A percentile compares a stretch with the other conserved stretches of the same genome.
Evolutionary conservation across 1,284 basidiomycete species (phyloP).

Genomic region (Pisolithus thermaeus): DNA sequence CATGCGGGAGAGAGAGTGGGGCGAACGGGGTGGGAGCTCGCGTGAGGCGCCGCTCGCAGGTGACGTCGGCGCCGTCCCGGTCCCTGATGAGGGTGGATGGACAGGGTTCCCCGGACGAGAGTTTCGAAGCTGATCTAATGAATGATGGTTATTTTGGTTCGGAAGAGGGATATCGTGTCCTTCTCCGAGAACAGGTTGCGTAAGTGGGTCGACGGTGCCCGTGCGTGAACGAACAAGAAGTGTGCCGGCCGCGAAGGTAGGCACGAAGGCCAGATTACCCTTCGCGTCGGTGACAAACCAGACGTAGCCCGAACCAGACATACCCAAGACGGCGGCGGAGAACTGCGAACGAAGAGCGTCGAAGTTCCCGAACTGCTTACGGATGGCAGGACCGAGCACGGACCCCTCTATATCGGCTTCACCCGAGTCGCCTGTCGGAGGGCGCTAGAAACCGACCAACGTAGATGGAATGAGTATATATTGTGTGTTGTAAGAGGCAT

Average conservation of each 20-base stretch:
- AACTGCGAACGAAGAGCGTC: constrained; percentile 72
- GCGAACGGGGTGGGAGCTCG: constrained; percentile 9
- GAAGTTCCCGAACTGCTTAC: constrained; percentile 56
- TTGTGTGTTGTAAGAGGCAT: constrained; percentile 4
- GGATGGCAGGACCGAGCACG: constrained; percentile 39
- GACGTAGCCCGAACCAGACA: constrained; percentile 81
- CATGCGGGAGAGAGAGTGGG: constrained; percentile 15
- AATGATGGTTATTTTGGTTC: neutral
- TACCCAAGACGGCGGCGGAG: constrained; percentile 71
- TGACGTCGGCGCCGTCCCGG: constrained; percentile 10
- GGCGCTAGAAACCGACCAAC: constrained; percentile 35
- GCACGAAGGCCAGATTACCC: constrained; percentile 65
- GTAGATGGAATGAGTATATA: neutral
- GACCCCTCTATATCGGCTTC: constrained; percentile 37
- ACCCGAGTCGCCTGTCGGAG: constrained; percentile 39
- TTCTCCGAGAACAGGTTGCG: constrained; percentile 24
- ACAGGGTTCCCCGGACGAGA: neutral
- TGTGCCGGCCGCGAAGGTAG: constrained; percentile 89
- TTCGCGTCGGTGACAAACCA: constrained; percentile 77
- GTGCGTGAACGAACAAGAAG: constrained; percentile 67
- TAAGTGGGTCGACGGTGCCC: constrained; percentile 32
- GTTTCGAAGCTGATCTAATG: neutral
- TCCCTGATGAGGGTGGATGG: neutral
- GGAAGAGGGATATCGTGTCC: constrained; percentile 1
- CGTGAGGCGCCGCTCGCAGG: constrained; percentile 14